These are phyloP conservation scores for Mimosa pudica DNA, from an alignment of 306 rosid genomes.

Conservation along the genomic window DNA sequence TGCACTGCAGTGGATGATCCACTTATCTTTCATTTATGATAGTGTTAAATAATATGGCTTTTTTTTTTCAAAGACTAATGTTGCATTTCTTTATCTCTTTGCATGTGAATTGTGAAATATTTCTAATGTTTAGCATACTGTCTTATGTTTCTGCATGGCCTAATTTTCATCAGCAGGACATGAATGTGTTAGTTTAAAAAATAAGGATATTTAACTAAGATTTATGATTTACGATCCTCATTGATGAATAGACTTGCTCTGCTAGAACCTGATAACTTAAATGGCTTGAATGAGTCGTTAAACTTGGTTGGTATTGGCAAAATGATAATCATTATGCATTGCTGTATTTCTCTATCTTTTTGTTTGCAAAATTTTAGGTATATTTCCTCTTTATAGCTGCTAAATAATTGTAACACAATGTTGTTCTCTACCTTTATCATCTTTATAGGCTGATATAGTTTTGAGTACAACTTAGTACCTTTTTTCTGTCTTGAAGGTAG, in stretches of 20 bases:
- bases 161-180: neutral
- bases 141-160: slow-evolving; percentile 22
- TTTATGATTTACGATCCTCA: slow-evolving; percentile 16
- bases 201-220: slow-evolving; percentile 11
- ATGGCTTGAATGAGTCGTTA: neutral
- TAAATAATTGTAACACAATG: neutral
- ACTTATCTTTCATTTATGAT: neutral
- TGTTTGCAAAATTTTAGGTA: neutral
- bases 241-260: slow-evolving; percentile 1
- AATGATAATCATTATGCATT: neutral
- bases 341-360: neutral
- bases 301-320: slow-evolving; percentile 7
- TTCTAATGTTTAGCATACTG: neutral
- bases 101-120: neutral
- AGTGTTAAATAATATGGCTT: neutral
- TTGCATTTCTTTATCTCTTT: slow-evolving; percentile 17
- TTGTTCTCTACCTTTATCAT: neutral
- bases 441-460: neutral
- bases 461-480: neutral
- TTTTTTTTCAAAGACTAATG: slow-evolving; percentile 6
- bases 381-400: neutral
- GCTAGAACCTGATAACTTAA: slow-evolving; percentile 3
- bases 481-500: slow-evolving; percentile 51
- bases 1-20: slow-evolving; percentile 14
- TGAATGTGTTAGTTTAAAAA: neutral